These are phyloP conservation scores for Boletus sensibilis DNA, from an alignment of 768 basidiomycete species.

Conservation along the genomic window DNA sequence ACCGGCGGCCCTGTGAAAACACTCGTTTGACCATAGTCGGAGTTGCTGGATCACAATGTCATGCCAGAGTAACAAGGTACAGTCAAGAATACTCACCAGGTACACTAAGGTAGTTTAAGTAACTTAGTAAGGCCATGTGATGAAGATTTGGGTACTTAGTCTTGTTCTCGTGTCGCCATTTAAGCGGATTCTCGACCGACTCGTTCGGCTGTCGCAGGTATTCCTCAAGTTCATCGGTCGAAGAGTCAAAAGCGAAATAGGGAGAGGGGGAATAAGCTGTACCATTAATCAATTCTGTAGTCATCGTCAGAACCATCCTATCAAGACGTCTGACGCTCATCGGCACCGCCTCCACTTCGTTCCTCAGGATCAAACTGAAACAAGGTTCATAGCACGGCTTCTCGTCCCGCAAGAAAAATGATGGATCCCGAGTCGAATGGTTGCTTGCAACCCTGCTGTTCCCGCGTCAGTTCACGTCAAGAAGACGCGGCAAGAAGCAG, in stretches of 20 bases:
- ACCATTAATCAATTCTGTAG: slow-evolving; percentile 2
- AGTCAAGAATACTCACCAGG: too few relatives aligned
- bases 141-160: too few relatives aligned
- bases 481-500: not conserved
- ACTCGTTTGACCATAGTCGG: too few relatives aligned
- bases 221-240: too few relatives aligned
- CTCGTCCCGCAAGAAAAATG: slow-evolving; percentile 84
- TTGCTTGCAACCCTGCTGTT: slow-evolving; percentile 62
- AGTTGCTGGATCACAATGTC: too few relatives aligned
- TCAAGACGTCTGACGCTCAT: slow-evolving; percentile 1
- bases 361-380: slow-evolving; percentile 79
- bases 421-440: slow-evolving; percentile 85
- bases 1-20: too few relatives aligned
- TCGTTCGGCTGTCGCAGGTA: too few relatives aligned
- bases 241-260: not conserved
- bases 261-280: slow-evolving; percentile 1
- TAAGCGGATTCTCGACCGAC: too few relatives aligned
- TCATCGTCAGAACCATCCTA: not conserved
- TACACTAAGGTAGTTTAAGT: too few relatives aligned
- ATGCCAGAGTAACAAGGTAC: too few relatives aligned
- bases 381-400: slow-evolving; percentile 86
- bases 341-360: slow-evolving; percentile 49
- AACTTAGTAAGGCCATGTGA: too few relatives aligned
- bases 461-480: slow-evolving; percentile 4
- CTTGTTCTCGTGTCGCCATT: too few relatives aligned